Evolutionary conservation across 2,329 filamentous ascomycete genomes (phyloP), one percentile per base, ranked within the genome.

Genomic region (Seiridium unicorne): DNA sequence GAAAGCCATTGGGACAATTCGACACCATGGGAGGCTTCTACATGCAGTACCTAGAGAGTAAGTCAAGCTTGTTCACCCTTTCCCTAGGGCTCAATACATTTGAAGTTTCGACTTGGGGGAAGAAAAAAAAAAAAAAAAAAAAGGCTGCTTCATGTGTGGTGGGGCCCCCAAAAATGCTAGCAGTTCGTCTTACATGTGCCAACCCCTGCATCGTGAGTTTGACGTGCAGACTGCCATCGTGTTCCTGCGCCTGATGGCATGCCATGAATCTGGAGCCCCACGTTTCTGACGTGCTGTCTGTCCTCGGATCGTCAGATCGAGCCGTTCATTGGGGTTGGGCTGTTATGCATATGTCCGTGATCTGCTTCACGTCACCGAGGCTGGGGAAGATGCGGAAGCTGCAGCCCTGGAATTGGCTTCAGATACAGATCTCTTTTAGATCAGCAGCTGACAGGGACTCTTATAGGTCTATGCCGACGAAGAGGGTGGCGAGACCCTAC

Each of bases 401-500:
- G 61, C 61, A 63, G 60, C 64, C 63, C 63, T 65, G 56, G 46
- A 44, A 59, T 62, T 62, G 62, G 60, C 57, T 66, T 67, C 62
- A 63, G 69, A 65, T 63, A 59, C 61, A 61, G 63, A 46, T 47
- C 34, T 60, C 63, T 51, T 32, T 13, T 61, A 65, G 69, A 69
- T 68, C 61, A 68, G 66, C 64, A 64, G 64, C 71, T 73, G 67
- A 73, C 68, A 63, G 65, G 65, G 60, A 62, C 64, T 69, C 66
- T 65, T 66, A 70, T 75, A 98, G 94, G 93, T 79, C 89, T 97
- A 72, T 98, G 94, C 84, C 90, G 91, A 75, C 92, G 94, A 69
- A 92, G 94, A 76, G 91, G 92, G 77, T 98, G 94, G 94, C 88
- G 87, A 68, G 92, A 96, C 74, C 94, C 94, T 70, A 84, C 87